Conservation (phyloP, 2,329 filamentous ascomycete species). For the Penicillium polonicum region DNA sequence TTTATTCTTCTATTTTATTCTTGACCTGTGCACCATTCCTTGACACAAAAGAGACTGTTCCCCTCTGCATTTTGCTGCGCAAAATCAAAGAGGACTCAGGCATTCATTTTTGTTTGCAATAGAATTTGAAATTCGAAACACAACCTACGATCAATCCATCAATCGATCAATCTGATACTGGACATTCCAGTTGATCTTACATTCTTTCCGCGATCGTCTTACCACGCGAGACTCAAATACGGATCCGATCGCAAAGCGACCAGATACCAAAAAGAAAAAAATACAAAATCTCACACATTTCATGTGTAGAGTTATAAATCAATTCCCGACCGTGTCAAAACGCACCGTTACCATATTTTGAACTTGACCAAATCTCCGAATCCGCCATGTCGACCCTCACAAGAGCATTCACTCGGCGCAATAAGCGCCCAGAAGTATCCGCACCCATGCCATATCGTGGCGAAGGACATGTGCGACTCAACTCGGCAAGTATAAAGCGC, state of each 20-base stretch:
- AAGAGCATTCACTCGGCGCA: constrained; percentile 51
- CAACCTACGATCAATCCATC: constrained; percentile 1
- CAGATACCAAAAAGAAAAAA: background rate
- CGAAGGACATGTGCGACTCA: constrained; percentile 46
- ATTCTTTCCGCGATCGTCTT: constrained; percentile 34
- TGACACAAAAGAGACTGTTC: constrained; percentile 23
- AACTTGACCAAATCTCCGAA: constrained; percentile 4
- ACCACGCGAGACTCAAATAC: constrained; percentile 28
- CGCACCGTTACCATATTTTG: background rate
- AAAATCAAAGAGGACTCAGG: constrained; percentile 19
- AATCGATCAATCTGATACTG: constrained; percentile 21
- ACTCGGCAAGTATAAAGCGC: constrained; percentile 47
- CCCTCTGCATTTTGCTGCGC: constrained; percentile 32
- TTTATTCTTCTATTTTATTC: constrained; percentile 8
- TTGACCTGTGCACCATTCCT: constrained; percentile 35
- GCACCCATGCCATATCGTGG: constrained; percentile 43
- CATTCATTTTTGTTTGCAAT: constrained; percentile 21
- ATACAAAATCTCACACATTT: constrained; percentile 4
- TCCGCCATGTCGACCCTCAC: constrained; percentile 41
- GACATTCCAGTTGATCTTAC: constrained; percentile 33
- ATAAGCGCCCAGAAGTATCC: constrained; percentile 47
- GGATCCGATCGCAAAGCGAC: constrained; percentile 11
- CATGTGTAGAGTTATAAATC: constrained; percentile 4
- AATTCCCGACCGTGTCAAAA: constrained; percentile 7
- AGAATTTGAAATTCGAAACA: constrained; percentile 1